Evolutionary conservation across 306 rosid species (phyloP), one percentile per base, ranked within the genome.

Genomic region (Cicer yamashitae): DNA sequence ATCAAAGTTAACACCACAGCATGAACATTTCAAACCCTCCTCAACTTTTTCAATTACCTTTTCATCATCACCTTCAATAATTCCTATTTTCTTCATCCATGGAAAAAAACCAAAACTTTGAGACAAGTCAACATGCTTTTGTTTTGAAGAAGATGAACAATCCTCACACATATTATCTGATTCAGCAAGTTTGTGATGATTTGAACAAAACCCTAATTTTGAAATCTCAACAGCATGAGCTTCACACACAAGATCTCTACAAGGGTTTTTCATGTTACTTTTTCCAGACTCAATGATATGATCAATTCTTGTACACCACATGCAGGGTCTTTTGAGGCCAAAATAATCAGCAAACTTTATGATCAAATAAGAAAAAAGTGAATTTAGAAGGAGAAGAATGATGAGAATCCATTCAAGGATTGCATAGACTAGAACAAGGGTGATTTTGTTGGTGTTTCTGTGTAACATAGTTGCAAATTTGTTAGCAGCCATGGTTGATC

Each of bases 321-420:
- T 62, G 80, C 99, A 96, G 2, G 99, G 99, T 17, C 80, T 87
- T 75, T 89, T 87, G 13, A 96, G 97, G 79, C 98, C 98, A 73
- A 96, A 96, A 79, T 63, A 89, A 73, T 92, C 92, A 7, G 98
- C 88, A 60, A 90, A 92, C 69, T 92, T 96, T 9, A 85, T 53
- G 86, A 92, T 90, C 8, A 91, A 76, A 76, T 84, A 96, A 14
- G 99, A 96, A 15, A 96, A 92, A 1, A 96, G 90, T 14, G 96
- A 93, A 54, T 92, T 93, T 17, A 92, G 84, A 40, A 96, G 94
- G 10, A 96, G 97, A 38, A 90, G 87, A 47, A 84, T 2, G 71
- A 96, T 96, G 56, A 96, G 82, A 84, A 81, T 80, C 99, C 99
- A 96, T 77, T 96, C 99, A 2, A 96, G 92, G 73, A 90, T 10